phyloP scores from a whole-genome alignment of 768 basidiomycete species.

The Sutorius australiensis region DNA sequence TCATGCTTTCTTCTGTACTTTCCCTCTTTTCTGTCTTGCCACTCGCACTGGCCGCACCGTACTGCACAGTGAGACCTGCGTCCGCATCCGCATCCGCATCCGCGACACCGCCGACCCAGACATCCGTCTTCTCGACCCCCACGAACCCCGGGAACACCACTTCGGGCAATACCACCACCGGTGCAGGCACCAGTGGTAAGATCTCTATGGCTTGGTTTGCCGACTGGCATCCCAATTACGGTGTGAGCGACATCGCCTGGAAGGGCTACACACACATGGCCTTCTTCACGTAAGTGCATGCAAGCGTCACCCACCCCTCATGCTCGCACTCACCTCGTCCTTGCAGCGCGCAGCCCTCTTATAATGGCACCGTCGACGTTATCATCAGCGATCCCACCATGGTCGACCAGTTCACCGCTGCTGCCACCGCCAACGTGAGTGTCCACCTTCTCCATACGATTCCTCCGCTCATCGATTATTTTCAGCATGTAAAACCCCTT shows the following conservation, averaged over 20 bases:
- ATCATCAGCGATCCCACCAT: neutral
- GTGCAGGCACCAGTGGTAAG: conserved; percentile 24
- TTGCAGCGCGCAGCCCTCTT: conserved; percentile 23
- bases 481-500: conserved; percentile 51
- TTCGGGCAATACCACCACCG: conserved; percentile 14
- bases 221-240: conserved; percentile 54
- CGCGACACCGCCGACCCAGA: neutral
- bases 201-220: conserved; percentile 68
- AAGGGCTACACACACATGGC: conserved; percentile 61
- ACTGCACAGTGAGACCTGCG: conserved; percentile 18
- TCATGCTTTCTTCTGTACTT: conserved; percentile 20
- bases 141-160: conserved; percentile 13
- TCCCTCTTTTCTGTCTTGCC: conserved; percentile 24
- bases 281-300: conserved; percentile 50
- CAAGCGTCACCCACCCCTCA: neutral
- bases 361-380: conserved; percentile 11
- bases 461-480: neutral
- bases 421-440: conserved; percentile 28
- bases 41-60: conserved; percentile 28
- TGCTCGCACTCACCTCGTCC: neutral
- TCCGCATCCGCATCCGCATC: neutral
- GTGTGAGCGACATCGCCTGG: conserved; percentile 59
- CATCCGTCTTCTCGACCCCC: neutral
- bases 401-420: conserved; percentile 20
- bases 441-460: neutral